These are phyloP conservation scores for Alternaria dauci DNA, from an alignment of 2,329 filamentous ascomycete species.

Conservation along the genomic window DNA sequence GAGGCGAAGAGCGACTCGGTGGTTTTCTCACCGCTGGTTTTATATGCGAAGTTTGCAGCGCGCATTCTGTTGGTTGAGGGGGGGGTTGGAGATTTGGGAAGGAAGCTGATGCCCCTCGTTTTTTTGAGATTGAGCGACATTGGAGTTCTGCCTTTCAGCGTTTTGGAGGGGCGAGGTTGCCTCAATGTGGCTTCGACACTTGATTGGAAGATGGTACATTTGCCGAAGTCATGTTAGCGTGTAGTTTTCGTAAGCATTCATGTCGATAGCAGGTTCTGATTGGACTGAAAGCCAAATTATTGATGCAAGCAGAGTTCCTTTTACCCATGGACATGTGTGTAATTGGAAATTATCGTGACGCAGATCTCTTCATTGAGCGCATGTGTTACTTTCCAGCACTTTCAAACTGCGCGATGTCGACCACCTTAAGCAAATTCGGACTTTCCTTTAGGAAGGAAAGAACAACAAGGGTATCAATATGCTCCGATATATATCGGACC, in stretches of 20 bases:
- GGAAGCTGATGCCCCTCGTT: slow-evolving; percentile 1
- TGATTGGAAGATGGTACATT: background rate
- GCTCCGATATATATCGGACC: background rate
- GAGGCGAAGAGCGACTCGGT: background rate
- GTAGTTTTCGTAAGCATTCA: background rate
- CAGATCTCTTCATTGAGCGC: background rate
- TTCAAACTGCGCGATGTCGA: background rate
- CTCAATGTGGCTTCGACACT: background rate
- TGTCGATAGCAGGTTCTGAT: background rate
- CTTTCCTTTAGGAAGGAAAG: background rate
- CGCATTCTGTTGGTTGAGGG: background rate
- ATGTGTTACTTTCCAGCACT: background rate
- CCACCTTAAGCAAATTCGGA: background rate
- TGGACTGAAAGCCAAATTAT: background rate
- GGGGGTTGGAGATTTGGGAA: background rate
- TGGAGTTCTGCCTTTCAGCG: background rate
- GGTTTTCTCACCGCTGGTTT: slow-evolving; percentile 7
- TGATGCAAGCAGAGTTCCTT: background rate
- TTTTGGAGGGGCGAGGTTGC: background rate
- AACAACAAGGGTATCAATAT: background rate
- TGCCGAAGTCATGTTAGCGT: background rate
- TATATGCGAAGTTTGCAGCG: background rate
- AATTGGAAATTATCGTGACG: background rate
- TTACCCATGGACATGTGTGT: background rate
- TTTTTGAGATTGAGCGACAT: background rate